Evolutionary conservation across 2,329 filamentous ascomycete species (phyloP).

Genomic region (Cladosporium colombiae): DNA sequence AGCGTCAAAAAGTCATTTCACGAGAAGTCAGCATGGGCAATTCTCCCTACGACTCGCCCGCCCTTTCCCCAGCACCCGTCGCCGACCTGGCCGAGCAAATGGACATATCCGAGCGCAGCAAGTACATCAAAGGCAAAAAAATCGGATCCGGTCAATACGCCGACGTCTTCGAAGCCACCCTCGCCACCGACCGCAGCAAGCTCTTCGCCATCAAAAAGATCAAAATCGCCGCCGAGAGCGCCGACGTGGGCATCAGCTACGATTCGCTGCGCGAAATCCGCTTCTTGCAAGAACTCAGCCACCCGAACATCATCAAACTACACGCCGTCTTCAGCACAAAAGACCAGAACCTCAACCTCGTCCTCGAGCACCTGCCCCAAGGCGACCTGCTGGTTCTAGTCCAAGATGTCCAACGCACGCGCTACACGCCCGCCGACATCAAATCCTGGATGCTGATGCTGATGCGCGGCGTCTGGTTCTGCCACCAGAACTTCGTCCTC

Average conservation of each 20-base stretch:
- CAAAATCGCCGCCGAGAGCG: conserved; percentile 81
- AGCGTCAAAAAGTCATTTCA: conserved; percentile 32
- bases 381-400: conserved; percentile 95
- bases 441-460: conserved; percentile 99
- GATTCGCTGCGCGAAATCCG: conserved; percentile 96
- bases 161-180: conserved; percentile 86
- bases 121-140: conserved; percentile 91
- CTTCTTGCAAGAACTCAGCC: conserved; percentile 87
- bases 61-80: conserved; percentile 23
- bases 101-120: conserved; percentile 62
- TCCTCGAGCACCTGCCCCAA: conserved; percentile 90
- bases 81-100: conserved; percentile 50
- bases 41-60: conserved; percentile 17
- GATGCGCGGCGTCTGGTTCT: conserved; percentile 90
- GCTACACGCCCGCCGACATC: conserved; percentile 85
- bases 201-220: conserved; percentile 93
- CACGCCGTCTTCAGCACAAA: conserved; percentile 94
- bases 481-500: conserved; percentile 89
- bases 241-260: conserved; percentile 80
- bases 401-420: conserved; percentile 74
- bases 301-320: conserved; percentile 93
- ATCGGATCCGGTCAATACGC: conserved; percentile 97
- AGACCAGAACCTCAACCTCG: conserved; percentile 92
- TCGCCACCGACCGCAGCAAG: conserved; percentile 68
- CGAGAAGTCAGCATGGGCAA: conserved; percentile 9